Base-by-base conservation (phyloP, 139 green algal species). In the Bryopsis sp. region DNA sequence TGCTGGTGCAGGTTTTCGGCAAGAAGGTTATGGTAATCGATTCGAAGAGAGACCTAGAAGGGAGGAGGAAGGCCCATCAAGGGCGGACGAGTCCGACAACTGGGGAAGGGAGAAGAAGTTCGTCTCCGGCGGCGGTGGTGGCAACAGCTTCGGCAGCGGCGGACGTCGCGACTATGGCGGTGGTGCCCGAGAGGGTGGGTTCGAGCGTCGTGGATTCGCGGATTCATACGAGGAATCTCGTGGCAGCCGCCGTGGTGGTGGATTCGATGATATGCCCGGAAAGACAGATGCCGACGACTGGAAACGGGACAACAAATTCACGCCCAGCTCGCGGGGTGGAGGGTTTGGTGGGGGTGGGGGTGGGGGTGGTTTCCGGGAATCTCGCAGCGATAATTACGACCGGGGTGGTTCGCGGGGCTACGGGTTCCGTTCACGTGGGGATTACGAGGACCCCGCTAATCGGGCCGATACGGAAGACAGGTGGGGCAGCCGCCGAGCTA, bases 101-200 rank as follows among this genome's bases (percentile, higher is more conserved):
- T 96, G 89, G 89, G 88, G 88, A 48, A 47, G 69, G 22, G 77
- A 80, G 11, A 81, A 84, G 33, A 87, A 88, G 67, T 92, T 90
- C 57, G 68, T 71, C 33, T 80, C 87, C 15, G 67, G 15, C 58
- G 74, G 64, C 3, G 70, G 70, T 26, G 59, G 72, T 28, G 39
- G 29, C 33, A 34, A 35, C 58, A 39, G 73, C 39, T 50, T 39
- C 46, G 29, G 54, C 24, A 58, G 72, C 28, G 29, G 31, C n/a
- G n/a, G n/a, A n/a, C n/a, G n/a, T n/a, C n/a, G n/a, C n/a, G n/a
- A n/a, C n/a, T 29, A 61, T 47, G 59, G 48, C 68, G 69, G 61
- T 47, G 46, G 76, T 47, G n/a, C n/a, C n/a, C n/a, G n/a, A n/a
- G n/a, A n/a, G n/a, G n/a, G n/a, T n/a, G n/a, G n/a, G n/a, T n/a